phyloP scores from a whole-genome alignment of 345 rosid genomes.

The Salix udensis region DNA sequence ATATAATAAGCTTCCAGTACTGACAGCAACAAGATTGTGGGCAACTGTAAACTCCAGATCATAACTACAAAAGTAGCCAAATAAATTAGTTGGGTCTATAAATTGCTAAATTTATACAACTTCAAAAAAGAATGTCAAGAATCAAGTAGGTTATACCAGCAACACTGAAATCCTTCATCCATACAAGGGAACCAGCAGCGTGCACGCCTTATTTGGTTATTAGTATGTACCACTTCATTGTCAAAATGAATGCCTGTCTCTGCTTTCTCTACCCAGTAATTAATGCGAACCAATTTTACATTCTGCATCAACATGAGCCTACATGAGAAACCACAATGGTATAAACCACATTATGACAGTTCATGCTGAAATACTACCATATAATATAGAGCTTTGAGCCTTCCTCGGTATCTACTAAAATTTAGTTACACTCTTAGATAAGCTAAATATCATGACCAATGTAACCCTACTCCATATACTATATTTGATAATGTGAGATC shows the following conservation, averaged over 20 bases:
- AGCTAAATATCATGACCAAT: not conserved
- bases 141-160: constrained; percentile 53
- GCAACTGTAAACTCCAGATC: constrained; percentile 97
- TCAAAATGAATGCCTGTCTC: constrained; percentile 91
- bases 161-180: constrained; percentile 74
- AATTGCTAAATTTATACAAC: not conserved
- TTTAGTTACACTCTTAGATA: not conserved
- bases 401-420: not conserved
- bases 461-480: not conserved
- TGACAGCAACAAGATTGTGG: constrained; percentile 82
- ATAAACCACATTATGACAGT: constrained; percentile 33
- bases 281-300: constrained; percentile 78
- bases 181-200: constrained; percentile 97
- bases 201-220: constrained; percentile 89
- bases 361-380: constrained; percentile 6
- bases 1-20: constrained; percentile 74
- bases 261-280: constrained; percentile 84
- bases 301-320: constrained; percentile 77
- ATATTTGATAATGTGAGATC: not conserved
- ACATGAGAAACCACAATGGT: constrained; percentile 43
- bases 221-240: constrained; percentile 67
- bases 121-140: constrained; percentile 4
- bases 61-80: constrained; percentile 48
- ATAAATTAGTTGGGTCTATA: not conserved
- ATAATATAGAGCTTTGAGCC: not conserved